phyloP scores from a whole-genome alignment of 2,329 filamentous ascomycete species.

The Ophiostoma quercus region DNA sequence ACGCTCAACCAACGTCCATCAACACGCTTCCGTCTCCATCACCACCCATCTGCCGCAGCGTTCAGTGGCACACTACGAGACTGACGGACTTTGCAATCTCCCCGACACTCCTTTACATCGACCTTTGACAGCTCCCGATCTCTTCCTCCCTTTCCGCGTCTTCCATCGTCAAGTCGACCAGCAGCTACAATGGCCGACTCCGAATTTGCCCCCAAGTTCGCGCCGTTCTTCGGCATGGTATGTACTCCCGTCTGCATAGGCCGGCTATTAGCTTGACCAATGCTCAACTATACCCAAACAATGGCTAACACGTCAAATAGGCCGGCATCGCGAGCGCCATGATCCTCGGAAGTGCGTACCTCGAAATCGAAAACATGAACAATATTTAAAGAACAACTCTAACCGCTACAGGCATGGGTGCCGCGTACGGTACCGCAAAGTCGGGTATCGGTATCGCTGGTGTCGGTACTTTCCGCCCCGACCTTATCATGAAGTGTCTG shows the following conservation, averaged over 20 bases:
- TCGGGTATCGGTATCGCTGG: constrained; percentile 83
- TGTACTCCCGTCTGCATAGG: constrained; percentile 34
- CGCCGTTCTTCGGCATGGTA: constrained; percentile 86
- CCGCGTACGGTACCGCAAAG: constrained; percentile 83
- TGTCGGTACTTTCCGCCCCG: constrained; percentile 76
- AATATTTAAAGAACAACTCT: background rate
- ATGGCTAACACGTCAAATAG: constrained; percentile 38
- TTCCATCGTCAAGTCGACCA: background rate
- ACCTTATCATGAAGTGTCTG: constrained; percentile 89
- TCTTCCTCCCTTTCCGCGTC: background rate
- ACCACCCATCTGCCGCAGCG: background rate
- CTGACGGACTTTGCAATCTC: background rate
- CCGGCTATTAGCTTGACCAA: background rate
- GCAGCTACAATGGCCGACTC: constrained; percentile 42
- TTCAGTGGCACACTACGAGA: background rate
- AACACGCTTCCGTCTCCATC: background rate
- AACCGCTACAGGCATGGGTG: constrained; percentile 52
- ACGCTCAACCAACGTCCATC: background rate
- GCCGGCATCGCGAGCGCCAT: constrained; percentile 75
- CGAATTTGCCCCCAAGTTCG: constrained; percentile 69
- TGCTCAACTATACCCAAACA: background rate
- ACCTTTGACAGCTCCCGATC: background rate
- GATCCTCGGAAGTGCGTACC: constrained; percentile 70
- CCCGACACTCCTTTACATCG: background rate
- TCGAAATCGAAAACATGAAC: background rate